Percentiles rank a stretch among this genome's conserved stretches.
These are phyloP conservation scores for Dryas drummondii DNA, from an alignment of 306 rosid genomes.

Conservation along the genomic window DNA sequence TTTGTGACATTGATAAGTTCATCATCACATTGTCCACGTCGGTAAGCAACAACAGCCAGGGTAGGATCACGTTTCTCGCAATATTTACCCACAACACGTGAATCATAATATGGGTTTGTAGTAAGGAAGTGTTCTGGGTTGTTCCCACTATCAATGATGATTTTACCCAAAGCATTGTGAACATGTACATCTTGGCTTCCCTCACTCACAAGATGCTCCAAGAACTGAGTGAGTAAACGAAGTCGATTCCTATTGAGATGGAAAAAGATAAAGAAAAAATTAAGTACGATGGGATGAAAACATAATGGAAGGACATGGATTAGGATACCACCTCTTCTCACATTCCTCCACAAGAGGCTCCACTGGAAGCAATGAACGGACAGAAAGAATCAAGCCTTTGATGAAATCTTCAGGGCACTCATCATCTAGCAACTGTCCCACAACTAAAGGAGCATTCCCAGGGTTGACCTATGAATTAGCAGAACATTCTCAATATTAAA, in stretches of 20 bases:
- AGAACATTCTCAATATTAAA: background rate
- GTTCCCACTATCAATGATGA: slow-evolving; percentile 95
- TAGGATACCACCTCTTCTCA: slow-evolving; percentile 77
- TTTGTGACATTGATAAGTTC: slow-evolving; percentile 95
- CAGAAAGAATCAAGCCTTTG: slow-evolving; percentile 95
- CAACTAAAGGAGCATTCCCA: slow-evolving; percentile 96
- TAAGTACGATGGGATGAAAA: slow-evolving; percentile 17
- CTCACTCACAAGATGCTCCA: slow-evolving; percentile 99
- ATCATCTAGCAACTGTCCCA: slow-evolving; percentile 95
- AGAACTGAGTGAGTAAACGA: slow-evolving; percentile 90
- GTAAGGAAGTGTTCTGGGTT: slow-evolving; percentile 99
- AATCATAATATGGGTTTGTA: slow-evolving; percentile 96
- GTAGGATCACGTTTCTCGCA: slow-evolving; percentile 99
- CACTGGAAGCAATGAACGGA: slow-evolving; percentile 97
- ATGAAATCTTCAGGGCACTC: slow-evolving; percentile 99
- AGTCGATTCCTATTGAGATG: slow-evolving; percentile 76
- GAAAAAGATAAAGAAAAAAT: slow-evolving; percentile 16
- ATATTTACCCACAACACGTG: slow-evolving; percentile 98
- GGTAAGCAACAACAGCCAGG: slow-evolving; percentile 93
- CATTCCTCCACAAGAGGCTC: slow-evolving; percentile 98
- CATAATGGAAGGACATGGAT: background rate
- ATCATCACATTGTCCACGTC: slow-evolving; percentile 97
- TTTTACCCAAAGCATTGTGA: slow-evolving; percentile 97
- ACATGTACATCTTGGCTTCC: slow-evolving; percentile 99
- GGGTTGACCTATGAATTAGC: slow-evolving; percentile 77